phyloP scores from a whole-genome alignment of 257 asterid genomes.

The Cordia subcordata region DNA sequence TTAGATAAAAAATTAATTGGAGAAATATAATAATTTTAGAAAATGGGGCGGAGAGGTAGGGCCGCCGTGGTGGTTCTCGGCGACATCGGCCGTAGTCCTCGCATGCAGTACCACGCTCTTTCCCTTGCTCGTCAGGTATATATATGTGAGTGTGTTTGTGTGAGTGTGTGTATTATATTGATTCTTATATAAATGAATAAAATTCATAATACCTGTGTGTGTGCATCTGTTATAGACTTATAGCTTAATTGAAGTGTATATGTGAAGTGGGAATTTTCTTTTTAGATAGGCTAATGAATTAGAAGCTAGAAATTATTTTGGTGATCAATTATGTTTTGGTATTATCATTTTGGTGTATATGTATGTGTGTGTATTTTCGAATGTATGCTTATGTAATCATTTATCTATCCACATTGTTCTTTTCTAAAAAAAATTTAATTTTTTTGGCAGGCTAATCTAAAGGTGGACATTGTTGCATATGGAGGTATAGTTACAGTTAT shows the following conservation, averaged over 20 bases:
- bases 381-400: background rate
- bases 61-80: conserved; percentile 94
- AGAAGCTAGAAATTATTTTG: too few relatives aligned
- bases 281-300: too few relatives aligned
- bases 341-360: too few relatives aligned
- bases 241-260: too few relatives aligned
- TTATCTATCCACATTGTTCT: background rate
- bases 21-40: conserved; percentile 3
- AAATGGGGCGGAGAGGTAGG: conserved; percentile 55
- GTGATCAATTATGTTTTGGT: too few relatives aligned
- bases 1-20: conserved; percentile 10
- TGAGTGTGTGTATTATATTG: background rate
- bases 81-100: conserved; percentile 93
- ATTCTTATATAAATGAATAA: background rate
- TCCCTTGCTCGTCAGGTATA: conserved; percentile 88
- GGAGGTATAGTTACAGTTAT: conserved; percentile 57
- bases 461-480: conserved; percentile 90
- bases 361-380: background rate
- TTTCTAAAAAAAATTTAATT: conserved; percentile 11
- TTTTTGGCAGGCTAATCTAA: conserved; percentile 59
- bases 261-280: too few relatives aligned
- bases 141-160: background rate
- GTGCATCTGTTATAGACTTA: too few relatives aligned
- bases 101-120: conserved; percentile 97
- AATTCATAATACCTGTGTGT: too few relatives aligned